A percentile compares a stretch with the other conserved stretches of the same genome.
Evolutionary conservation across 2,329 filamentous ascomycete species (phyloP).

Genomic region (Grosmannia clavigera): DNA sequence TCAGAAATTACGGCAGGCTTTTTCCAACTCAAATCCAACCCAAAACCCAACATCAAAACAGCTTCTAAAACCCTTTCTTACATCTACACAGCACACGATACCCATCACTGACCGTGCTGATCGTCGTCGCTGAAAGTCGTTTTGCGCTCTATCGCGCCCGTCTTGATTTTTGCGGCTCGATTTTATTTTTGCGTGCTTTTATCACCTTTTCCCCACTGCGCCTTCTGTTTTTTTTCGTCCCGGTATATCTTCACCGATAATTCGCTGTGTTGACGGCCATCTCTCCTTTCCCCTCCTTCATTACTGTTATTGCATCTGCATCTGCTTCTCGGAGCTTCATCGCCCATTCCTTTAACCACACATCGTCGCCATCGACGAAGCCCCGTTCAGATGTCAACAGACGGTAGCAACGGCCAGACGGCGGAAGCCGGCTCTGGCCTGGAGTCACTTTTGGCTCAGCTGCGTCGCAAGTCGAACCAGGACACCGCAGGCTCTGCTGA

Average conservation of each 20-base stretch:
- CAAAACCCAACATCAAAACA: neutral
- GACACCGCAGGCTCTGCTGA: constrained; percentile 12
- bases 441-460: constrained; percentile 29
- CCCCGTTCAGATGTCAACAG: constrained; percentile 7
- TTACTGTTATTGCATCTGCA: neutral
- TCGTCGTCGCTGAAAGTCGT: too few relatives aligned
- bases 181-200: neutral
- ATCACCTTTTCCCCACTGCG: neutral
- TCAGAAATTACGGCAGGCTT: neutral
- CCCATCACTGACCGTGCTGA: neutral
- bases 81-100: neutral
- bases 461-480: constrained; percentile 21
- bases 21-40: neutral
- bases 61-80: neutral
- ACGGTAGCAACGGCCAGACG: constrained; percentile 4
- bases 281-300: neutral
- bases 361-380: neutral
- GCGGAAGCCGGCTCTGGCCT: constrained; percentile 22
- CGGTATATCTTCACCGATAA: neutral
- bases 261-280: neutral
- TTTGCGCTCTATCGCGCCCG: neutral
- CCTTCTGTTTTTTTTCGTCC: neutral
- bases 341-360: neutral
- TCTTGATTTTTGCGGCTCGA: neutral
- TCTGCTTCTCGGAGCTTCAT: neutral